Percentiles rank a stretch among this genome's conserved stretches.
phyloP scores from a whole-genome alignment of 495 filamentous ascomycete species.

The Eremomyces bilateralis region DNA sequence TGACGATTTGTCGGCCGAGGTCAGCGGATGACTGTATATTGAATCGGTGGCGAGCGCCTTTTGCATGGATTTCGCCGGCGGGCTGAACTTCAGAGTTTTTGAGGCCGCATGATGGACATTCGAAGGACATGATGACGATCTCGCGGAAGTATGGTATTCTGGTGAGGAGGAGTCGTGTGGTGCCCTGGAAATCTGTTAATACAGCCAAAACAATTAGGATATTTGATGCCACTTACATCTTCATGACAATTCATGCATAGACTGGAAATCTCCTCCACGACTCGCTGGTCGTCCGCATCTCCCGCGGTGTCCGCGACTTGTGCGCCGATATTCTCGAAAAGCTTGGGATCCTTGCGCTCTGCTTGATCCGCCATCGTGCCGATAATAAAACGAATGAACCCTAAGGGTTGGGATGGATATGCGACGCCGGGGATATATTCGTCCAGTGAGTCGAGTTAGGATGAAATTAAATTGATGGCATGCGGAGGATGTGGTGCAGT shows the following conservation, averaged over 20 bases:
- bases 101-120: constrained; percentile 71
- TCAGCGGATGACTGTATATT: constrained; percentile 46
- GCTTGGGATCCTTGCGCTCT: constrained; percentile 15
- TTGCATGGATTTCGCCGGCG: constrained; percentile 74
- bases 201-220: neutral
- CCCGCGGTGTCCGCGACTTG: constrained; percentile 22
- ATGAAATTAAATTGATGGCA: neutral
- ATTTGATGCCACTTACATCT: constrained; percentile 36
- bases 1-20: constrained; percentile 69
- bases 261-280: constrained; percentile 47
- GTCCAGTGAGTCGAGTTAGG: neutral
- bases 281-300: constrained; percentile 28
- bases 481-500: neutral
- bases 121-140: constrained; percentile 90
- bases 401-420: neutral
- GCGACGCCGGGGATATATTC: neutral
- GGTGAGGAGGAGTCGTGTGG: constrained; percentile 66
- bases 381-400: neutral
- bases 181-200: constrained; percentile 32
- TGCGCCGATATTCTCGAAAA: constrained; percentile 26
- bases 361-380: constrained; percentile 4
- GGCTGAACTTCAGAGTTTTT: constrained; percentile 81
- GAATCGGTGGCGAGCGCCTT: constrained; percentile 59
- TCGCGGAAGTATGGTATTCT: constrained; percentile 92
- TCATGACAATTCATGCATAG: constrained; percentile 77